phyloP scores from a whole-genome alignment of 768 basidiomycete species.

The Tephrocybe sp. region DNA sequence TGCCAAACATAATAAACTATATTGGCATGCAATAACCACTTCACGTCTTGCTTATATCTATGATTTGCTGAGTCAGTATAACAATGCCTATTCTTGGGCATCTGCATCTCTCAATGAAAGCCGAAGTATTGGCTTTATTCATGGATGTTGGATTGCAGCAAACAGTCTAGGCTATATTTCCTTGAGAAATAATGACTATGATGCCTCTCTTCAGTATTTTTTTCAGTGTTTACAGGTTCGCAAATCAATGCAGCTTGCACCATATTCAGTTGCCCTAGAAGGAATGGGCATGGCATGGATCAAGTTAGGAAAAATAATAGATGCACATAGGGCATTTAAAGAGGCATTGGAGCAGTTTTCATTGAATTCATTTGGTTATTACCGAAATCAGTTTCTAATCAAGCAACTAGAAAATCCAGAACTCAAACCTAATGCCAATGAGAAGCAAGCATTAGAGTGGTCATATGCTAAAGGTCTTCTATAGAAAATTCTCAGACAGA shows the following conservation, averaged over 20 bases:
- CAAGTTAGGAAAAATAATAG: background rate
- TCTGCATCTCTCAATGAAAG: background rate
- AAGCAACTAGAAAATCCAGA: too few relatives aligned
- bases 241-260: background rate
- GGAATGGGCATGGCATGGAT: conserved; percentile 5
- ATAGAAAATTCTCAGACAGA: too few relatives aligned
- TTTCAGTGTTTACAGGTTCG: background rate
- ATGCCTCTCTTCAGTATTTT: background rate
- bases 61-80: background rate
- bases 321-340: conserved; percentile 1
- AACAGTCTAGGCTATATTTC: background rate
- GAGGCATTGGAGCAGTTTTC: too few relatives aligned
- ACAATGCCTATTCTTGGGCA: background rate
- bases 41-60: background rate
- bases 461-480: too few relatives aligned
- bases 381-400: too few relatives aligned
- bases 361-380: too few relatives aligned
- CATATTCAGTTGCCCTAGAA: background rate
- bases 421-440: too few relatives aligned
- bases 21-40: background rate
- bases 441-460: too few relatives aligned
- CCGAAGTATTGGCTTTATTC: background rate
- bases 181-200: background rate
- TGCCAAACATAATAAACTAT: background rate
- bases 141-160: background rate